Percentiles rank a stretch among this genome's conserved stretches.
Evolutionary conservation across 108 stramenopile genomes (phyloP).

Genomic region (Nitzschia putrida): DNA sequence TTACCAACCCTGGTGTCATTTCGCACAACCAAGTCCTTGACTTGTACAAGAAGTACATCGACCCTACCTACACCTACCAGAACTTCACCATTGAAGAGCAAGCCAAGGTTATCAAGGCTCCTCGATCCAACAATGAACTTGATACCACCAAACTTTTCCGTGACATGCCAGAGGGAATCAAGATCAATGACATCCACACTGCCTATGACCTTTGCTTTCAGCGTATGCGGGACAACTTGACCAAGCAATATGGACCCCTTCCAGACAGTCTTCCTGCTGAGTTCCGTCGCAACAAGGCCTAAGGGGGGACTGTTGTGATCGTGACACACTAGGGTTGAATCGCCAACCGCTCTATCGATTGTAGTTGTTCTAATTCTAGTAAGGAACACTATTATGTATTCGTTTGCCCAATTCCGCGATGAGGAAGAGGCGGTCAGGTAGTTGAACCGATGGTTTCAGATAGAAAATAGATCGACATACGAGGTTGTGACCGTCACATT

Average conservation of each 20-base stretch:
- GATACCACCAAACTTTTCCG: conserved; percentile 93
- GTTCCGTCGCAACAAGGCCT: conserved; percentile 24
- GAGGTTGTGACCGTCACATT: too few relatives aligned
- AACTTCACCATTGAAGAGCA: conserved; percentile 96
- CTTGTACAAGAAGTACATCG: conserved; percentile 97
- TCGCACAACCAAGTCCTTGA: conserved; percentile 98
- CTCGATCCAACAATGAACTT: conserved; percentile 97
- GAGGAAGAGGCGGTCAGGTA: too few relatives aligned
- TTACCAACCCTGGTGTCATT: conserved; percentile 99
- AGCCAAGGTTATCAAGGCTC: conserved; percentile 92
- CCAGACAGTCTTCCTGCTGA: conserved; percentile 69
- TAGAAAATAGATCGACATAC: too few relatives aligned
- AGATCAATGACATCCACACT: conserved; percentile 88
- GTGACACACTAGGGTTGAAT: too few relatives aligned
- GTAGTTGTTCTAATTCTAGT: too few relatives aligned
- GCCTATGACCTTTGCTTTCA: conserved; percentile 92
- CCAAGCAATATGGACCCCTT: conserved; percentile 69
- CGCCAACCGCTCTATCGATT: too few relatives aligned
- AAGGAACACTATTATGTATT: too few relatives aligned
- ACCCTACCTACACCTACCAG: conserved; percentile 93
- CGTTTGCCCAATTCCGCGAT: too few relatives aligned
- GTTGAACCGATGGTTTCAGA: too few relatives aligned
- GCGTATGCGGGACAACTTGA: conserved; percentile 93
- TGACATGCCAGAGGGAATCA: conserved; percentile 89
- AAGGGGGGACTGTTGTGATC: not conserved